Conservation (phyloP, 1,139 yeast species). For the Sugiyamaella castrensis region DNA sequence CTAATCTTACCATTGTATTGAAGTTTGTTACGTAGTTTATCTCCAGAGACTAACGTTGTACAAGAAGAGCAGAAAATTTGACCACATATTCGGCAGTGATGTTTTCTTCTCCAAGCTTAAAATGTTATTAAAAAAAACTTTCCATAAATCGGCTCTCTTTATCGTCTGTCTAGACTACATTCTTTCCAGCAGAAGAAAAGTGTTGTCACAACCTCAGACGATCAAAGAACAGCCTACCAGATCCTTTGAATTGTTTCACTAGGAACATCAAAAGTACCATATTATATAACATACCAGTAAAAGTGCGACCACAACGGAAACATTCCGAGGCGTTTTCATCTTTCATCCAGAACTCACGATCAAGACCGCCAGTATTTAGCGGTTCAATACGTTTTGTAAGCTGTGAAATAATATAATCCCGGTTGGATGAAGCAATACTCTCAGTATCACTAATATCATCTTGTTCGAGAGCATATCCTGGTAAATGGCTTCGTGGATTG, state of each 20-base stretch:
- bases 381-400: conserved; percentile 22
- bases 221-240: too few species aligned
- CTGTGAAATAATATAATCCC: conserved; percentile 23
- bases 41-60: conserved; percentile 71
- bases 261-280: too few species aligned
- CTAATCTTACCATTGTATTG: conserved; percentile 67
- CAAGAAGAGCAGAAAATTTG: conserved; percentile 92
- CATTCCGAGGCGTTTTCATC: conserved; percentile 84
- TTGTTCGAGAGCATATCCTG: conserved; percentile 30
- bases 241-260: background rate
- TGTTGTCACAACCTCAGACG: too few species aligned
- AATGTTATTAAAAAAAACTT: background rate
- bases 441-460: conserved; percentile 33
- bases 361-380: conserved; percentile 32
- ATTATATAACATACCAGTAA: conserved; percentile 45
- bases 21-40: conserved; percentile 58
- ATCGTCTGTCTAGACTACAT: too few species aligned
- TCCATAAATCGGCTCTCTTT: too few species aligned
- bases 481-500: conserved; percentile 29
- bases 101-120: conserved; percentile 72
- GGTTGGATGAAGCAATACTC: conserved; percentile 28
- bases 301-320: conserved; percentile 68
- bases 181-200: background rate
- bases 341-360: conserved; percentile 83
- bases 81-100: conserved; percentile 94